Evolutionary conservation across 148 eudicot genomes (phyloP), one percentile per base, ranked within the genome.

Genomic region (Camellia sinensis): DNA sequence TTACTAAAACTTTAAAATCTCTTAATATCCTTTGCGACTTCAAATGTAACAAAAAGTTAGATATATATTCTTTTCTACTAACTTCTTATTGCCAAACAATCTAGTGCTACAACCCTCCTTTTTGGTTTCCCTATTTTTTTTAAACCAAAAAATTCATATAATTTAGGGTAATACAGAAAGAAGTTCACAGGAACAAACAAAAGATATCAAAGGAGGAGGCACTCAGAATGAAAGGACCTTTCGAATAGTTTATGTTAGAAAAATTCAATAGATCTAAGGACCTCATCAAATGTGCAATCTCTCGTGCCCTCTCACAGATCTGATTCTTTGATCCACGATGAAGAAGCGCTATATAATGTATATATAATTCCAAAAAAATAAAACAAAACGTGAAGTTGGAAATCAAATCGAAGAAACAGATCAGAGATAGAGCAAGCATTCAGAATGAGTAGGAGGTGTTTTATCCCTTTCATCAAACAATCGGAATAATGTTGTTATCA

Each of bases 381-480:
- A 65, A 8, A 18, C 8, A 22, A 2, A 37, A 46, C 0, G n/a
- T 9, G 1, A 19, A 48, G 12, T 13, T 48, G 41, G 52, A 72
- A 52, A 50, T 13, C 12, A 14, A 22, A 73, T 5, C n/a, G 48
- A 54, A 48, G 59, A 46, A 41, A 21, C 45, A 54, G 45, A 37
- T 62, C n/a, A 56, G 48, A 73, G 53, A 15, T 1, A n/a, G 29
- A 53, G 65, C 6, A 15, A 67, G 75, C 79, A 81, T 75, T 81
- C 83, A 81, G 83, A 53, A 81, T 76, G 83, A 81, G 83, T 75
- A 81, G 83, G 83, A 81, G 83, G 83, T 44, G n/a, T 74, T 56
- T 45, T 57, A 81, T 81, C 79, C 83, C n/a, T 61, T 73, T 81
- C 79, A 81, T 59, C 69, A 75, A 68, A 41, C 3, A 4, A 76